A percentile compares a stretch with the other conserved stretches of the same genome.
Evolutionary conservation across 2,329 filamentous ascomycete genomes (phyloP).

Genomic region (Thielaviopsis ethacetica): DNA sequence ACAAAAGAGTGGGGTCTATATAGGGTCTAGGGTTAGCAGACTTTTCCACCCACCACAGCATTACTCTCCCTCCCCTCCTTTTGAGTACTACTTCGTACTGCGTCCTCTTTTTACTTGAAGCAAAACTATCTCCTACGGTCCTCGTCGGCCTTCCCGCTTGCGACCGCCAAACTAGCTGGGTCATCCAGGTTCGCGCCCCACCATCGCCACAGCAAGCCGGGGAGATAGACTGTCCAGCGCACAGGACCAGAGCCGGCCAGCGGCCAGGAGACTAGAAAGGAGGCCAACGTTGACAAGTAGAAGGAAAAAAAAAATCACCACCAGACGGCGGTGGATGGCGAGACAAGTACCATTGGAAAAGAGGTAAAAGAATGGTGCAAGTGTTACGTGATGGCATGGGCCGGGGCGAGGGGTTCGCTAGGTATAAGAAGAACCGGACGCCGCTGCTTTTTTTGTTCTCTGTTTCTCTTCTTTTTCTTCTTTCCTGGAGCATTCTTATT

Average conservation of each 20-base stretch:
- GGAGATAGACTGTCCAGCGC: background rate
- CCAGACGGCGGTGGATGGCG: background rate
- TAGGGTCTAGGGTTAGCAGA: too few relatives aligned
- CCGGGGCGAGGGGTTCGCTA: too few relatives aligned
- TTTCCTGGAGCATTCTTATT: background rate
- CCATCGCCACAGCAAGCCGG: background rate
- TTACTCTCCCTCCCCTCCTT: too few relatives aligned
- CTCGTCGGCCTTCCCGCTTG: too few relatives aligned
- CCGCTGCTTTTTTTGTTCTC: background rate
- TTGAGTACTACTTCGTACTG: too few relatives aligned
- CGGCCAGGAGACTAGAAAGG: too few relatives aligned
- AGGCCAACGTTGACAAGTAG: too few relatives aligned
- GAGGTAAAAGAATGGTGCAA: background rate
- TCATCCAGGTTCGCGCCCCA: background rate
- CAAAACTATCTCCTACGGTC: too few relatives aligned
- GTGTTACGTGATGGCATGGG: background rate
- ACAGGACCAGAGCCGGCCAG: background rate
- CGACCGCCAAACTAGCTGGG: background rate
- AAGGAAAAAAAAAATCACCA: background rate
- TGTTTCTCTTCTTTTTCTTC: background rate
- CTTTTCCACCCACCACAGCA: too few relatives aligned
- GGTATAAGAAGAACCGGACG: background rate
- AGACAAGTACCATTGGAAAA: background rate
- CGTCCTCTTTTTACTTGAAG: too few relatives aligned
- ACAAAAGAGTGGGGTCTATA: background rate